These are phyloP conservation scores for Antrodiella citrinella DNA, from an alignment of 768 basidiomycete genomes.

Conservation along the genomic window DNA sequence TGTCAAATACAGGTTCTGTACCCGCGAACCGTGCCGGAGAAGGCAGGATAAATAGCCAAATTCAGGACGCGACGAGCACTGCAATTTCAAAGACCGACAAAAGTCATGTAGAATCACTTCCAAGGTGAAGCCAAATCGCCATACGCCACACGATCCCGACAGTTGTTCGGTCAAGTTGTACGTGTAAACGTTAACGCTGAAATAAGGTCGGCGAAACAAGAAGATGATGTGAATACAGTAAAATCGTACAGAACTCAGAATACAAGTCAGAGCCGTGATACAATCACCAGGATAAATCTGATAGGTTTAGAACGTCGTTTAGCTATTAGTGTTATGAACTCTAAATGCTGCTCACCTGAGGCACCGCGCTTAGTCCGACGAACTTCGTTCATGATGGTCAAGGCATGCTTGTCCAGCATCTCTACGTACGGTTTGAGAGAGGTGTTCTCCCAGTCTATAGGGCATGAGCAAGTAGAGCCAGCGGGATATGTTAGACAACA, in stretches of 20 bases:
- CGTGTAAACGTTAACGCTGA: no score
- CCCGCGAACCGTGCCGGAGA: neutral
- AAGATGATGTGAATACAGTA: neutral
- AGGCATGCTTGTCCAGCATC: slow-evolving; percentile 72
- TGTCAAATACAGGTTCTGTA: neutral
- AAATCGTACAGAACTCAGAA: neutral
- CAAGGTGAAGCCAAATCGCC: no score
- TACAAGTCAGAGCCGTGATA: neutral
- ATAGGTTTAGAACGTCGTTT: neutral
- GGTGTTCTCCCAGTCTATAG: slow-evolving; percentile 80
- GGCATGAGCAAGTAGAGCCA: neutral
- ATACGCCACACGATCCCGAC: no score
- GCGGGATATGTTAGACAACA: slow-evolving; percentile 1
- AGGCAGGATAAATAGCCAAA: neutral
- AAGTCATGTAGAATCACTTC: no score
- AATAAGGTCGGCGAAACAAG: neutral
- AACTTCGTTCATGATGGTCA: slow-evolving; percentile 47
- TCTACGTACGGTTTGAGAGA: slow-evolving; percentile 86
- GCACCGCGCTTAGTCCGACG: slow-evolving; percentile 39
- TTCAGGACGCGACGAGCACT: no score
- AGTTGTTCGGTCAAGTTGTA: no score
- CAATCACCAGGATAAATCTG: neutral
- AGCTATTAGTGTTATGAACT: neutral
- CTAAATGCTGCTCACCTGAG: slow-evolving; percentile 15
- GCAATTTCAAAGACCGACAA: neutral